phyloP scores from a whole-genome alignment of 2,329 filamentous ascomycete genomes.

The Leptographium procerum region DNA sequence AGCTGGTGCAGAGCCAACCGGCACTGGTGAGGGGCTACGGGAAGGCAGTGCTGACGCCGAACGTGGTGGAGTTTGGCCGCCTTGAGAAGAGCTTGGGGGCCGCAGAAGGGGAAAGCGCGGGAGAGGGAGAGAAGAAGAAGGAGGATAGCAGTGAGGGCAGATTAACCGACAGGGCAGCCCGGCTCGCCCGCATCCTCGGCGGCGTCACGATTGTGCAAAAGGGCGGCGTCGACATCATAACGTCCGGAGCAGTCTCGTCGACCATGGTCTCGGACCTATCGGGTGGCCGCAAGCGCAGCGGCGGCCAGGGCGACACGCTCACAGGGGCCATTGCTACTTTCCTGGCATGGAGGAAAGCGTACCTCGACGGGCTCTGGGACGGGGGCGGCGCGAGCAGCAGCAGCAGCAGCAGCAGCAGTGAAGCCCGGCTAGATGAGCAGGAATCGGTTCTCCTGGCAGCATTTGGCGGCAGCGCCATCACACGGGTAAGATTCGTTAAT shows the following conservation, averaged over 20 bases:
- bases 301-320: constrained; percentile 90
- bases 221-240: constrained; percentile 70
- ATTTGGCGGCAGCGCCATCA: constrained; percentile 78
- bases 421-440: constrained; percentile 20
- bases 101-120: constrained; percentile 8
- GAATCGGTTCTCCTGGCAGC: constrained; percentile 64
- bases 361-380: constrained; percentile 73
- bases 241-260: constrained; percentile 50
- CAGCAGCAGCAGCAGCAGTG: too few species aligned
- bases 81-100: constrained; percentile 64
- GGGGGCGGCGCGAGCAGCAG: constrained; percentile 21
- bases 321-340: constrained; percentile 85
- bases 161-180: constrained; percentile 41
- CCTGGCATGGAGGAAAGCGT: constrained; percentile 77
- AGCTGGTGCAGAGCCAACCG: constrained; percentile 63
- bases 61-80: constrained; percentile 83
- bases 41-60: constrained; percentile 83
- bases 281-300: constrained; percentile 81
- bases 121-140: constrained; percentile 18
- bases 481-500: constrained; percentile 46
- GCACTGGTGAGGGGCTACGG: constrained; percentile 69
- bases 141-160: constrained; percentile 18
- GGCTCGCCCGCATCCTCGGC: constrained; percentile 61
- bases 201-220: constrained; percentile 92
- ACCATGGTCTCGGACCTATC: constrained; percentile 67